Evolutionary conservation across 495 filamentous ascomycete genomes (phyloP), one percentile per base, ranked within the genome.

Genomic region (Aspergillus haitiensis): DNA sequence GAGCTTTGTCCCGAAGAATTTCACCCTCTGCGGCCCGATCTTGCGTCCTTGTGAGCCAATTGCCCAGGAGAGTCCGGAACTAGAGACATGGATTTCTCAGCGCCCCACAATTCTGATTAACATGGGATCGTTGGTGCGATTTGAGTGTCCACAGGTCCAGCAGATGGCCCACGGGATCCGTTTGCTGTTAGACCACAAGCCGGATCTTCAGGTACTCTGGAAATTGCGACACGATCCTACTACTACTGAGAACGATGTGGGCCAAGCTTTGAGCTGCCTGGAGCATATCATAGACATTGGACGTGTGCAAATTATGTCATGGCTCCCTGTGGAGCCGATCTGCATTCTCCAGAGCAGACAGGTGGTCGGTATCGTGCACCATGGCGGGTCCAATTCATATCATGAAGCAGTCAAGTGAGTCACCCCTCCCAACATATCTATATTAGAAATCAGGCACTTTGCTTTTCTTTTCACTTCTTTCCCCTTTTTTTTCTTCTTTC

Each of bases 361-460:
- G n/a, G 58, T 81, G 5, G 53, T 68, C 0, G 76, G 73, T 39
- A 70, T 72, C 36, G 72, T 81, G 3, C 76, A 79, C 56, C 78
- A 79, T 45, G 77, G 77, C 6, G 78, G 75, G 7, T 67, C 75
- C 9, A 79, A 78, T 51, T 77, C 77, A 3, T 79, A 74, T 33
- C 58, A 75, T 37, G 77, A 79, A 59, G 68, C 72, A n/a, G 64
- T 73, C 16, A 61, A 61, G 74, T 77, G 52, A 60, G 70, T 58
- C 15, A 37, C 11, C 47, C 13, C 16, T 32, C 9, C 7, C 1
- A 27, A 27, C 21, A 27, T n/a, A n/a, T n/a, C n/a, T n/a, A 27
- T 27, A 27, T 27, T 27, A 27, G 21, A 27, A 27, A 3, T 27
- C 21, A 27, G n/a, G n/a, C n/a, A n/a, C n/a, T n/a, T n/a, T 27